phyloP scores from a whole-genome alignment of 129 eudicot genomes.

The Sambucus nigra region DNA sequence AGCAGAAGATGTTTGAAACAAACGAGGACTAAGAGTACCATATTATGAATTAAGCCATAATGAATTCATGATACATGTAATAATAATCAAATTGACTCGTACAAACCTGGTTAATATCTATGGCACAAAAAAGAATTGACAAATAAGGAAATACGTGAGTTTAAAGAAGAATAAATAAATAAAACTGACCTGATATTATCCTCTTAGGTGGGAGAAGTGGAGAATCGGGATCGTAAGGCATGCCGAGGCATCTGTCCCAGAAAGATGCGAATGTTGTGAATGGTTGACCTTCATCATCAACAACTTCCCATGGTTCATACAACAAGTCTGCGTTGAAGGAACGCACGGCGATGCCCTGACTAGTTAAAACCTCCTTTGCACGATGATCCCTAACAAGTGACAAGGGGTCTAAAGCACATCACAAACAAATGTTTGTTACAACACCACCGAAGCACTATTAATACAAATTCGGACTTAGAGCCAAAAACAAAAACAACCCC shows the following conservation, averaged over 20 bases:
- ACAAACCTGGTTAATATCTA: not conserved
- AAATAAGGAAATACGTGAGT: not conserved
- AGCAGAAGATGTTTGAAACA: too few relatives aligned
- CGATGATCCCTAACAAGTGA: slow-evolving; percentile 94
- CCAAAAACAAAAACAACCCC: not conserved
- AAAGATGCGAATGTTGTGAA: slow-evolving; percentile 66
- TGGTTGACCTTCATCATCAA: slow-evolving; percentile 61
- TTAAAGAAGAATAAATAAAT: not conserved
- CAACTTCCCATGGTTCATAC: slow-evolving; percentile 95
- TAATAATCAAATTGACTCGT: too few relatives aligned
- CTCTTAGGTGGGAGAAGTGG: slow-evolving; percentile 94
- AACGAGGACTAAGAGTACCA: too few relatives aligned
- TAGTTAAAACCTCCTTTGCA: slow-evolving; percentile 63
- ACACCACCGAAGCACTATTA: too few relatives aligned
- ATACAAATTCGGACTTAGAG: too few relatives aligned
- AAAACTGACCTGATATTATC: slow-evolving; percentile 63
- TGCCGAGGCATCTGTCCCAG: slow-evolving; percentile 95
- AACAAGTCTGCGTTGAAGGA: slow-evolving; percentile 90
- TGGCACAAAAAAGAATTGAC: not conserved
- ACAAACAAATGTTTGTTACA: slow-evolving; percentile 10
- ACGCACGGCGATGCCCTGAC: slow-evolving; percentile 58
- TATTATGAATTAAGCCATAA: too few relatives aligned
- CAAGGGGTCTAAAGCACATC: slow-evolving; percentile 58
- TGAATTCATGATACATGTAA: too few relatives aligned
- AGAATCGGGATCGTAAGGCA: slow-evolving; percentile 94